phyloP scores from a whole-genome alignment of 1,284 basidiomycete species.

The Thelephora terrestris region DNA sequence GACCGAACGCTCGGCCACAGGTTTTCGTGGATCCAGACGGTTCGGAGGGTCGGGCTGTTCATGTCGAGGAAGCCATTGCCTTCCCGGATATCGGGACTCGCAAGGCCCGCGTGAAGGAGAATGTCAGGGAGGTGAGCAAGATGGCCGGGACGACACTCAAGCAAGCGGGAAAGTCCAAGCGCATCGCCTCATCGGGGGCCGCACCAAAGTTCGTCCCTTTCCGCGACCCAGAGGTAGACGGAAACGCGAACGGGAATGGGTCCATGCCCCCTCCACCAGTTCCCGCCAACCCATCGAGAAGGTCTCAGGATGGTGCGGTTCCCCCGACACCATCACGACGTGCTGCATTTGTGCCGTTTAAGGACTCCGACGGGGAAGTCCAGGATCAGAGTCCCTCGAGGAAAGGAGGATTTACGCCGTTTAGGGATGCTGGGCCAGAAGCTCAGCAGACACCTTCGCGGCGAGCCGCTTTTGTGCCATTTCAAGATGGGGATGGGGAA shows the following conservation, averaged over 20 bases:
- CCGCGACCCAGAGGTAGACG: slow-evolving; percentile 34
- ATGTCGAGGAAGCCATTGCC: slow-evolving; percentile 28
- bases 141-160: slow-evolving; percentile 53
- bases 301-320: slow-evolving; percentile 8
- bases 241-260: slow-evolving; percentile 9
- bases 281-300: slow-evolving; percentile 1
- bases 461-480: not conserved
- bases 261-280: slow-evolving; percentile 15
- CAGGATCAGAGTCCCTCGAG: slow-evolving; percentile 35
- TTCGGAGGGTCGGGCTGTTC: slow-evolving; percentile 32
- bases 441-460: too few species aligned
- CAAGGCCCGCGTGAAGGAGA: slow-evolving; percentile 66
- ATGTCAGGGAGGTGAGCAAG: slow-evolving; percentile 56
- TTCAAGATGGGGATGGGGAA: not conserved
- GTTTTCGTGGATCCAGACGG: slow-evolving; percentile 64
- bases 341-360: not conserved
- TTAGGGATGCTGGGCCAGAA: too few species aligned
- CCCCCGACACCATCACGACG: slow-evolving; percentile 17
- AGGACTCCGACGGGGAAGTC: not conserved
- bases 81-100: slow-evolving; percentile 68
- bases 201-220: slow-evolving; percentile 43
- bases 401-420: not conserved
- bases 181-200: slow-evolving; percentile 32
- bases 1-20: slow-evolving; percentile 48
- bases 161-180: slow-evolving; percentile 44